phyloP scores from a whole-genome alignment of 768 basidiomycete species.

The Tephrocybe sp. region DNA sequence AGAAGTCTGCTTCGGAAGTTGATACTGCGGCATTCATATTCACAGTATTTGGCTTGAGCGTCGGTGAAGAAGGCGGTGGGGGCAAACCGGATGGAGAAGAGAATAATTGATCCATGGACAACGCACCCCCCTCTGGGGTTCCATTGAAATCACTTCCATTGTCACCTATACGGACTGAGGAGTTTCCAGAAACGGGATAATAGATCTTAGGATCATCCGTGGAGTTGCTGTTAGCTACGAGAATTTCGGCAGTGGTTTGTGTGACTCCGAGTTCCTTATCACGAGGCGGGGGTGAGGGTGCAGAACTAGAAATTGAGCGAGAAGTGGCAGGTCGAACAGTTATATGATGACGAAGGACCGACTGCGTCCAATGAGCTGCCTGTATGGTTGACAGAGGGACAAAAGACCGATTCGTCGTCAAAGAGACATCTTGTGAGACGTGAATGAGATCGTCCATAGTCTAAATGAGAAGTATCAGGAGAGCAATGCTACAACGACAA shows the following conservation, averaged over 20 bases:
- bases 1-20: slow-evolving; percentile 57
- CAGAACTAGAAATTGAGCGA: not conserved
- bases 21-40: slow-evolving; percentile 25
- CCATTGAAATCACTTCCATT: slow-evolving; percentile 49
- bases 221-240: slow-evolving; percentile 24
- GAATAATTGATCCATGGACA: slow-evolving; percentile 75
- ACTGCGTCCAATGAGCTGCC: slow-evolving; percentile 78
- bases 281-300: slow-evolving; percentile 32
- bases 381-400: slow-evolving; percentile 70
- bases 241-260: slow-evolving; percentile 54
- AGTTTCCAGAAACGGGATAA: slow-evolving; percentile 67
- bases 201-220: slow-evolving; percentile 38
- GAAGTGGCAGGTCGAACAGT: slow-evolving; percentile 43
- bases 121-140: slow-evolving; percentile 25
- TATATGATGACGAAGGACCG: slow-evolving; percentile 62
- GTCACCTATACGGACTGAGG: slow-evolving; percentile 76
- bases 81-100: slow-evolving; percentile 28
- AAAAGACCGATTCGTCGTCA: slow-evolving; percentile 65
- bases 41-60: slow-evolving; percentile 21
- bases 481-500: not conserved
- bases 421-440: slow-evolving; percentile 76
- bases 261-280: slow-evolving; percentile 73
- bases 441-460: slow-evolving; percentile 75
- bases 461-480: slow-evolving; percentile 37
- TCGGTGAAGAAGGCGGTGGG: slow-evolving; percentile 27